Percentiles rank a stretch among this genome's conserved stretches.
These are phyloP conservation scores for Penicillium brevicompactum DNA, from an alignment of 2,329 filamentous ascomycete species.

Conservation along the genomic window DNA sequence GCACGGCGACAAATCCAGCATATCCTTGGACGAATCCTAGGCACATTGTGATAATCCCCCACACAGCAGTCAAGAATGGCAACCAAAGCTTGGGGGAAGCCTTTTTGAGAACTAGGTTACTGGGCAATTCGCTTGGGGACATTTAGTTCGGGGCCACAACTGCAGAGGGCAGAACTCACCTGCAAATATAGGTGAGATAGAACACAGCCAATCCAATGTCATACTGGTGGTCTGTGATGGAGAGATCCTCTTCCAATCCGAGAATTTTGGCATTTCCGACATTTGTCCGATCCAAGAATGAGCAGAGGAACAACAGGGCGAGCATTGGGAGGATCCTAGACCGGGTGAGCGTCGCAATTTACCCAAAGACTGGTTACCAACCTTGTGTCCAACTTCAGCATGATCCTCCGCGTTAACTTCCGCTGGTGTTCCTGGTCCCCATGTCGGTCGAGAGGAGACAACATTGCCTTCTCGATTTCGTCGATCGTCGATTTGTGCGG, in stretches of 20 bases:
- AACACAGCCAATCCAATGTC: constrained; percentile 66
- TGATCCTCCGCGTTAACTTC: constrained; percentile 46
- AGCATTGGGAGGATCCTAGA: constrained; percentile 63
- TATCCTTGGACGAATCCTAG: constrained; percentile 42
- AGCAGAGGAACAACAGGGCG: constrained; percentile 67
- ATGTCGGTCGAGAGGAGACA: constrained; percentile 13
- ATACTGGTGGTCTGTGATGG: constrained; percentile 64
- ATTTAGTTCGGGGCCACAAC: neutral
- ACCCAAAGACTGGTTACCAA: neutral
- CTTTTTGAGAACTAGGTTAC: constrained; percentile 65
- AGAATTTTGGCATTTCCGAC: constrained; percentile 71
- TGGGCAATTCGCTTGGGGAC: constrained; percentile 61
- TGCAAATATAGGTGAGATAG: constrained; percentile 62
- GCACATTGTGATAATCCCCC: constrained; percentile 59
- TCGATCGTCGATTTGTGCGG: constrained; percentile 18
- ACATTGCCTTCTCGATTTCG: constrained; percentile 26
- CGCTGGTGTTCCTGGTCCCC: constrained; percentile 20
- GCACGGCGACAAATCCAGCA: constrained; percentile 62
- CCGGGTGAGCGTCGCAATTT: neutral
- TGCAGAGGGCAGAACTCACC: constrained; percentile 38
- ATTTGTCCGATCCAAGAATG: constrained; percentile 69
- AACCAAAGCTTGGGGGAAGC: constrained; percentile 64
- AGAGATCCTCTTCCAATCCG: constrained; percentile 60
- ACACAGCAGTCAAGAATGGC: constrained; percentile 57
- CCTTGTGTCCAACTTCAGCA: constrained; percentile 48